Evolutionary conservation across 495 filamentous ascomycete genomes (phyloP).

Genomic region (Staphylotrichum longicolle): DNA sequence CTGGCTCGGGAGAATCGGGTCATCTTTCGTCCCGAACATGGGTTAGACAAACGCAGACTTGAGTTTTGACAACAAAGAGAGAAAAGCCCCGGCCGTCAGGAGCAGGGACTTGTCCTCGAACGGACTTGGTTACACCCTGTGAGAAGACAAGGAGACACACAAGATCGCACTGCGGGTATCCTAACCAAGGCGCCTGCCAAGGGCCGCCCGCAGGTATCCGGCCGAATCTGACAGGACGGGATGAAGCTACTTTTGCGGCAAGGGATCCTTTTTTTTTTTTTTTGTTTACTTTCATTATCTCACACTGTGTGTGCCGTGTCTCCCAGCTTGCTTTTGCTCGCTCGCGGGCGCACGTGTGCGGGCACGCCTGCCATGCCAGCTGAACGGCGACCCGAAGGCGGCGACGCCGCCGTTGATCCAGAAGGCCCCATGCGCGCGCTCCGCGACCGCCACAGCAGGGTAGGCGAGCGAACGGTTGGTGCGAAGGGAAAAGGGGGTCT

Average conservation of each 20-base stretch:
- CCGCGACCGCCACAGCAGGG: too few species aligned
- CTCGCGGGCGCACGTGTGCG: background rate
- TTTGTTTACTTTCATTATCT: background rate
- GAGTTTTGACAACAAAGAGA: too few species aligned
- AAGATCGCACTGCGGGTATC: conserved; percentile 9
- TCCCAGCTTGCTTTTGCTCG: background rate
- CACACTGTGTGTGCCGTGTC: background rate
- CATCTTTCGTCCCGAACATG: background rate
- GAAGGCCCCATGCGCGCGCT: background rate
- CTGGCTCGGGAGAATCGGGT: background rate
- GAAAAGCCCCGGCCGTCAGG: background rate
- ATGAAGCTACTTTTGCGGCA: conserved; percentile 3
- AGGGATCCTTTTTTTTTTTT: background rate
- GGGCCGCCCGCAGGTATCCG: background rate
- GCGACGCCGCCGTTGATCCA: conserved; percentile 7
- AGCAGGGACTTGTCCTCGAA: background rate
- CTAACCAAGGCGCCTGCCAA: background rate
- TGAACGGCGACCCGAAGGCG: background rate
- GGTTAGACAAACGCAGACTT: background rate
- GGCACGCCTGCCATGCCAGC: background rate
- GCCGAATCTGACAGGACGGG: background rate
- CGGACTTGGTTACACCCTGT: conserved; percentile 13
- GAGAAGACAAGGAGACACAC: background rate
- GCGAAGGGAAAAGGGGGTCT: too few species aligned
- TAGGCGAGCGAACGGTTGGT: too few species aligned